These are phyloP conservation scores for Fusarium fracticaudum DNA, from an alignment of 2,329 filamentous ascomycete species.

Conservation along the genomic window DNA sequence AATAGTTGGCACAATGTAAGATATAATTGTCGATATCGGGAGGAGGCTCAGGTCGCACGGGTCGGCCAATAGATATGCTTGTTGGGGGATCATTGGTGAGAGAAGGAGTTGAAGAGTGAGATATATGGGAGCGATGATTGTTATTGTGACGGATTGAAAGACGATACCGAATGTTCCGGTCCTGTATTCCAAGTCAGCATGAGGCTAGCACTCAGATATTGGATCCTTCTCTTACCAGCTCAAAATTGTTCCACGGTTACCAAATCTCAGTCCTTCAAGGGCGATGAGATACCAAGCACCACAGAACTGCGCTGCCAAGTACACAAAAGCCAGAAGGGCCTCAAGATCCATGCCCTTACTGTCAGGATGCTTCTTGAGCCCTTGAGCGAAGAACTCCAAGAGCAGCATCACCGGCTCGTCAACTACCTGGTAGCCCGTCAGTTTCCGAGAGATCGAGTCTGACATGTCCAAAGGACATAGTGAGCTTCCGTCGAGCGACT, in stretches of 20 bases:
- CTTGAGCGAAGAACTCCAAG: constrained; percentile 34
- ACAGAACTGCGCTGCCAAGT: constrained; percentile 35
- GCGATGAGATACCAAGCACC: constrained; percentile 35
- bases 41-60: constrained; percentile 21
- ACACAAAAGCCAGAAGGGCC: constrained; percentile 26
- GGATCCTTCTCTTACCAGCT: constrained; percentile 21
- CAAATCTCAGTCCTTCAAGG: constrained; percentile 26
- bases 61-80: constrained; percentile 12
- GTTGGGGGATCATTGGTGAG: background rate
- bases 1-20: constrained; percentile 26
- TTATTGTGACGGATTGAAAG: constrained; percentile 34
- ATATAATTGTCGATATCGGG: constrained; percentile 23
- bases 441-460: background rate
- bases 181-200: background rate
- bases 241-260: constrained; percentile 17
- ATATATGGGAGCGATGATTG: constrained; percentile 33
- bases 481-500: background rate
- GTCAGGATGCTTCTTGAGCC: background rate
- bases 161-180: constrained; percentile 33
- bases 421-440: background rate
- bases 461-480: constrained; percentile 23
- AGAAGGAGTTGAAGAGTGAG: constrained; percentile 26
- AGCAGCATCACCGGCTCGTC: constrained; percentile 20
- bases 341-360: constrained; percentile 10
- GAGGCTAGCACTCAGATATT: background rate